A percentile compares a stretch with the other conserved stretches of the same genome.
phyloP scores from a whole-genome alignment of 345 rosid genomes.

The Trapa bicornis region DNA sequence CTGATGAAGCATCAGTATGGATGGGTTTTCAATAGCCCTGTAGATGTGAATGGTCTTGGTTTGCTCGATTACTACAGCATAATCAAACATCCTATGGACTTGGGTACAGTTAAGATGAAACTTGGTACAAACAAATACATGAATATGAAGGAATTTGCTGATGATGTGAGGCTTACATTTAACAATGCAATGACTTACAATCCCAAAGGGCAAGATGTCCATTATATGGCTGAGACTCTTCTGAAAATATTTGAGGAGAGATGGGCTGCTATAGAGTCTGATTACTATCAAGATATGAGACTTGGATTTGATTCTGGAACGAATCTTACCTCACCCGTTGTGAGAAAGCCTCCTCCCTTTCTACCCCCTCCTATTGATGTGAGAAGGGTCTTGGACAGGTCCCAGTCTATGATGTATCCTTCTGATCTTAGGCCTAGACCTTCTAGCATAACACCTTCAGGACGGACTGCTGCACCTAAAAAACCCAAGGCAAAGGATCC shows the following conservation, averaged over 20 bases:
- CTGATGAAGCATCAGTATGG: conserved; percentile 94
- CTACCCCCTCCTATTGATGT: conserved; percentile 59
- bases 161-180: conserved; percentile 97
- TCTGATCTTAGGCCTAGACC: conserved; percentile 38
- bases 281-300: conserved; percentile 59
- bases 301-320: conserved; percentile 40
- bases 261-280: conserved; percentile 75
- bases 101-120: conserved; percentile 75
- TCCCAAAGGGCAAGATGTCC: conserved; percentile 96
- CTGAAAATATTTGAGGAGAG: conserved; percentile 68
- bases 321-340: conserved; percentile 41
- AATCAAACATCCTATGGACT: conserved; percentile 88
- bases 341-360: conserved; percentile 49
- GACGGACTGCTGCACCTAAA: conserved; percentile 72
- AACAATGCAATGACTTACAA: conserved; percentile 90
- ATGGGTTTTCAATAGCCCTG: conserved; percentile 94
- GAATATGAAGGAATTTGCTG: conserved; percentile 87
- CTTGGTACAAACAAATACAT: conserved; percentile 70
- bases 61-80: conserved; percentile 76
- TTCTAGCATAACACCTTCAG: conserved; percentile 56
- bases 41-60: conserved; percentile 67
- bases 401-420: conserved; percentile 51
- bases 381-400: conserved; percentile 68
- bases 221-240: conserved; percentile 70
- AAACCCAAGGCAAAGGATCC: conserved; percentile 99